Evolutionary conservation across 495 filamentous ascomycete species (phyloP), one percentile per base, ranked within the genome.

Genomic region (Neurospora sublineolata): DNA sequence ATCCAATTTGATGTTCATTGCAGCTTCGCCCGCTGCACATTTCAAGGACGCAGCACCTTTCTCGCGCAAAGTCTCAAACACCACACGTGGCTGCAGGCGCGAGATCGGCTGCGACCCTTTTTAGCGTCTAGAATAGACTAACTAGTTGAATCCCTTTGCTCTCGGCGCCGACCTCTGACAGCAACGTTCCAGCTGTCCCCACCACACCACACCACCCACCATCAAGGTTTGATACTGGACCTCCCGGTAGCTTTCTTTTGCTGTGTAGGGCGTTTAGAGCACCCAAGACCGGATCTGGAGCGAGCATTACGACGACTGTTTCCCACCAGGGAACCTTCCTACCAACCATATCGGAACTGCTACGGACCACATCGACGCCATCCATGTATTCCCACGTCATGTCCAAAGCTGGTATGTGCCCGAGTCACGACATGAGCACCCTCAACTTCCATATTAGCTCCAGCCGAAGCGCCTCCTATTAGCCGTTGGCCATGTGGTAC

Each of bases 41-140:
- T 30, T 41, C 46, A 37, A 68, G 37, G 20, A 44, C 69, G 71
- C 40, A 20, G 27, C 52, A 23, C 71, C 39, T 30, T 73, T 41
- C 70, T 69, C 37, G n/a, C 39, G 12, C 38, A 27, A 14, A 30
- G 68, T 71, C 71, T 69, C 33, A 37, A 72, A 69, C 68, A 68
- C 69, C 67, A 71, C 68, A 74, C 76, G 78, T 73, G 76, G 78
- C 76, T 79, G 72, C 78, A 77, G 68, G 74, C 74, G 74, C 75
- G 71, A 77, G 77, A 80, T 79, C 75, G 75, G 71, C 73, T 70
- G 70, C 52, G 72, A 74, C 72, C 75, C 73, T 73, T 69, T 72
- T 30, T 58, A 68, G 30, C 30, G 71, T 70, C 64, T 69, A 69
- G 33, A 33, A 33, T 33, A 33, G n/a, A 33, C 33, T 5, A 5